Percentiles rank a stretch among this genome's conserved stretches.
These are phyloP conservation scores for Chionographis japonica DNA, from an alignment of 106 monocot species.

Conservation along the genomic window DNA sequence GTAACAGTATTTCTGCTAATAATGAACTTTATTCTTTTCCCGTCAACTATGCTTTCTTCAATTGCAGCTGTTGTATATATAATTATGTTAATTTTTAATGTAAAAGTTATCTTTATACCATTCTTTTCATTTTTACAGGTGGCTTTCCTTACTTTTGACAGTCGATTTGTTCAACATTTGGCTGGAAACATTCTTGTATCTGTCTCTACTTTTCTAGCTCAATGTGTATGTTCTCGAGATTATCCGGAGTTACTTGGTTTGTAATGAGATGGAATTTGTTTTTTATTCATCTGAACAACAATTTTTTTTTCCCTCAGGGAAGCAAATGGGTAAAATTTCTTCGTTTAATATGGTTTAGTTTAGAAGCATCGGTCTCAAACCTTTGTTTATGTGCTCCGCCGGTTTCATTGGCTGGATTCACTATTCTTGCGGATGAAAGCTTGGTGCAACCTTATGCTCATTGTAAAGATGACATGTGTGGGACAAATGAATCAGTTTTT, in stretches of 20 bases:
- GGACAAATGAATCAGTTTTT: constrained; percentile 10
- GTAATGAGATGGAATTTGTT: not conserved
- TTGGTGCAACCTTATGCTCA: not conserved
- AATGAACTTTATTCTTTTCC: too few relatives aligned
- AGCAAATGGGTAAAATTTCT: constrained; percentile 42
- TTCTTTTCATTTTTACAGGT: constrained; percentile 31
- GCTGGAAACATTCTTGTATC: constrained; percentile 42
- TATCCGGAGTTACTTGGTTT: not conserved
- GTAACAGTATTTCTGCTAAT: too few relatives aligned
- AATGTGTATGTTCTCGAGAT: constrained; percentile 41
- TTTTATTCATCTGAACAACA: not conserved
- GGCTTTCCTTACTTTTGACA: constrained; percentile 35
- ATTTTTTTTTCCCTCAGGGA: constrained; percentile 20
- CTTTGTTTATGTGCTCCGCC: constrained; percentile 6
- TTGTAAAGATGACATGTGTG: constrained; percentile 1
- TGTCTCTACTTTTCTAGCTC: constrained; percentile 30
- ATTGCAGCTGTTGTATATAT: too few relatives aligned
- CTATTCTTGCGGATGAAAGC: constrained; percentile 11
- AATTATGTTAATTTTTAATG: too few relatives aligned
- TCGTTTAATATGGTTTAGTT: constrained; percentile 39
- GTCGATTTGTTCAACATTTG: constrained; percentile 48
- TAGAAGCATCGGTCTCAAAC: constrained; percentile 27
- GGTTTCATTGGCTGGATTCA: constrained; percentile 4
- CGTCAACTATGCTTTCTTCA: too few relatives aligned
- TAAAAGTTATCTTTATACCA: not conserved